Percentiles rank a stretch among this genome's conserved stretches.
Conservation (phyloP, 2,329 filamentous ascomycete species). For the Thermochaetoides dissita region DNA sequence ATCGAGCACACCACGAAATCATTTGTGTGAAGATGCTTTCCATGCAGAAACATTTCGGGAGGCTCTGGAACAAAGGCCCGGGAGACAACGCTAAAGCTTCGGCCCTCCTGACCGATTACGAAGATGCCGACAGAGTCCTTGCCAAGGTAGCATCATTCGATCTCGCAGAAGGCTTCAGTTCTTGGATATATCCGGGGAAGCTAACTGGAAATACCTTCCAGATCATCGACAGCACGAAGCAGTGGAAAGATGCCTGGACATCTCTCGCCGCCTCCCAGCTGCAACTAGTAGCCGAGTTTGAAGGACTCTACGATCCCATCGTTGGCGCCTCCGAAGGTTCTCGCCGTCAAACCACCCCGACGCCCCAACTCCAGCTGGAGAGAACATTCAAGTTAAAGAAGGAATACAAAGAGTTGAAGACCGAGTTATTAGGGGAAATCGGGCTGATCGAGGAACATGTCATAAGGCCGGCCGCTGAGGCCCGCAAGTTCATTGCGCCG, state of each 20-base stretch:
- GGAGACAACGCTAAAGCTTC: conserved; percentile 67
- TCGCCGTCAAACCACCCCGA: conserved; percentile 41
- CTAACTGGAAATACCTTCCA: conserved; percentile 21
- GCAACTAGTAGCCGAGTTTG: conserved; percentile 51
- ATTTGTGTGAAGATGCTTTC: conserved; percentile 42
- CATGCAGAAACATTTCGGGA: conserved; percentile 62
- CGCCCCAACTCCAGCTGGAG: conserved; percentile 47
- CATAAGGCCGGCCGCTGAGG: conserved; percentile 54
- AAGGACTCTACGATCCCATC: conserved; percentile 64
- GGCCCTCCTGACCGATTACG: conserved; percentile 63
- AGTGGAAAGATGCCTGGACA: conserved; percentile 69
- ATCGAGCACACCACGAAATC: too few relatives aligned
- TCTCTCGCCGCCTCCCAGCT: conserved; percentile 57
- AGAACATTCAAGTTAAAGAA: conserved; percentile 51
- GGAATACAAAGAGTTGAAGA: conserved; percentile 56
- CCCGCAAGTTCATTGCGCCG: conserved; percentile 53
- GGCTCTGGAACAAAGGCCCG: conserved; percentile 51
- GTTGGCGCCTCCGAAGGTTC: conserved; percentile 47
- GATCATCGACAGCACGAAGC: conserved; percentile 62
- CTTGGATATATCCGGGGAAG: background rate
- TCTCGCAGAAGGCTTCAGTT: background rate
- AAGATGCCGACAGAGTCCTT: conserved; percentile 63
- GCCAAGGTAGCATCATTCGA: conserved; percentile 39
- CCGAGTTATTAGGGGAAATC: conserved; percentile 58
- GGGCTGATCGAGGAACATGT: conserved; percentile 55